Percentiles rank a stretch among this genome's conserved stretches.
phyloP scores from a whole-genome alignment of 129 eudicot species.

The Saposhnikovia divaricata region DNA sequence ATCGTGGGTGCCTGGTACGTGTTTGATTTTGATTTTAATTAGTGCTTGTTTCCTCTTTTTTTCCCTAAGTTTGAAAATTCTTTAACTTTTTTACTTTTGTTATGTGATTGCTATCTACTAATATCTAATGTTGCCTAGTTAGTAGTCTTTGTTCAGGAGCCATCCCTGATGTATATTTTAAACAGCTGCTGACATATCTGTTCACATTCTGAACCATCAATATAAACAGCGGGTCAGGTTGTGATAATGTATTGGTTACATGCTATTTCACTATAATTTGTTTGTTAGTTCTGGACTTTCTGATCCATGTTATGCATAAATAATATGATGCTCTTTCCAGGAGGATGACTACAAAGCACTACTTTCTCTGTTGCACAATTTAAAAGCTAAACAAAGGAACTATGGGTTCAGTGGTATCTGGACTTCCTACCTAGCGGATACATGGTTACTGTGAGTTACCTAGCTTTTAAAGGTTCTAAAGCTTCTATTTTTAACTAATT shows the following conservation, averaged over 20 bases:
- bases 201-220: constrained; percentile 66
- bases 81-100: background rate
- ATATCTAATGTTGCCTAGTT: constrained; percentile 22
- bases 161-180: constrained; percentile 49
- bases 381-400: too few species aligned
- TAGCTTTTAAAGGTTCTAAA: too few species aligned
- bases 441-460: too few species aligned
- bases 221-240: constrained; percentile 80
- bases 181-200: constrained; percentile 69
- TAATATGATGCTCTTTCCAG: constrained; percentile 35
- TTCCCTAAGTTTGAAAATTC: background rate
- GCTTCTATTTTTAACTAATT: too few species aligned
- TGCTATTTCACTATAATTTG: background rate
- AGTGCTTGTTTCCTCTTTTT: background rate
- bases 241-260: constrained; percentile 16
- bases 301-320: constrained; percentile 12
- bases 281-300: constrained; percentile 4
- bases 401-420: too few species aligned
- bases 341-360: constrained; percentile 85
- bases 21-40: too few species aligned
- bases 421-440: too few species aligned
- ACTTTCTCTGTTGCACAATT: too few species aligned
- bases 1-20: too few species aligned
- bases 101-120: constrained; percentile 10
- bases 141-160: constrained; percentile 86